A percentile compares a stretch with the other conserved stretches of the same genome.
Evolutionary conservation across 2,329 filamentous ascomycete species (phyloP).

Genomic region (Fusarium pseudonygamai): DNA sequence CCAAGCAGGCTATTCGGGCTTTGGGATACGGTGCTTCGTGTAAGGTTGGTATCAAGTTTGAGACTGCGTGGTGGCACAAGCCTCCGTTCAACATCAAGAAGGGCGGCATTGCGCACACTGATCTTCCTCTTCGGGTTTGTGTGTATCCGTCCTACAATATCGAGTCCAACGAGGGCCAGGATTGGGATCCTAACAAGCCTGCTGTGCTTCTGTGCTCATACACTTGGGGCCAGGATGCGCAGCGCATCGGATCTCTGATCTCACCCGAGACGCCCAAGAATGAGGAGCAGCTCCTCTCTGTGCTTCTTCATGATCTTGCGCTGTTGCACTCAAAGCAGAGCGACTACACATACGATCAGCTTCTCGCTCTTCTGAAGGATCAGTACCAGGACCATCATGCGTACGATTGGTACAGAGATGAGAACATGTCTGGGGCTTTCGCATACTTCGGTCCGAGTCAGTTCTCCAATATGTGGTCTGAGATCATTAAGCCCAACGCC

Average conservation of each 20-base stretch:
- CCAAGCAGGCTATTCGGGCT: conserved; percentile 44
- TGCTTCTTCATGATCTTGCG: conserved; percentile 28
- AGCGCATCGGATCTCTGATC: conserved; percentile 26
- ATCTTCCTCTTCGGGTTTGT: conserved; percentile 45
- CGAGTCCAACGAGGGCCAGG: background rate
- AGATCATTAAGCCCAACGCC: conserved; percentile 37
- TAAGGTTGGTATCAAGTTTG: conserved; percentile 50
- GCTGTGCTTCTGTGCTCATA: conserved; percentile 35
- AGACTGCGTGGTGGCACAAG: conserved; percentile 42
- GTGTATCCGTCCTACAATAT: conserved; percentile 48
- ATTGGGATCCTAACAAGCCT: conserved; percentile 6
- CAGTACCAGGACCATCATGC: conserved; percentile 29
- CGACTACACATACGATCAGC: background rate
- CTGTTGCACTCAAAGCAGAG: conserved; percentile 14
- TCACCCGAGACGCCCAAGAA: conserved; percentile 14
- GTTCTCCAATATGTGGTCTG: conserved; percentile 38
- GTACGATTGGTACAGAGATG: conserved; percentile 35
- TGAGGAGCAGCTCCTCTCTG: conserved; percentile 15
- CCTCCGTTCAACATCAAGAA: conserved; percentile 3
- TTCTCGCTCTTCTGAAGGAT: background rate
- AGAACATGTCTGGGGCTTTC: conserved; percentile 37
- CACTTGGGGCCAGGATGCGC: conserved; percentile 35
- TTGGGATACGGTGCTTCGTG: conserved; percentile 44
- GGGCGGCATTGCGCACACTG: conserved; percentile 31
- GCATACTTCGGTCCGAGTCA: conserved; percentile 34